Evolutionary conservation across 805 yeast species (phyloP).

Genomic region (Isabelozyma pseudorhagii): DNA sequence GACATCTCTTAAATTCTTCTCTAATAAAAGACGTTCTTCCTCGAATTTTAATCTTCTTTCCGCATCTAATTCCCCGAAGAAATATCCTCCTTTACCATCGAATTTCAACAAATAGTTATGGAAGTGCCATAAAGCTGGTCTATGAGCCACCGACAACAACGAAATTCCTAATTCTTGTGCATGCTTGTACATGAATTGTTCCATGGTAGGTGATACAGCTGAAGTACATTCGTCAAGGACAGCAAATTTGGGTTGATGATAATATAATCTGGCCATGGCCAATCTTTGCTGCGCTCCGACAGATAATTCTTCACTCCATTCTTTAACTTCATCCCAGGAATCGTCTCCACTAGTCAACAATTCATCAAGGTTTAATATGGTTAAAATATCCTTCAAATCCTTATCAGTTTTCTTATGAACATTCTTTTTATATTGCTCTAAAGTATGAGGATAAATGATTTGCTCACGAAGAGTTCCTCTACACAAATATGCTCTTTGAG

Average conservation of each 20-base stretch:
- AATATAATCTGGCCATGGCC: conserved; percentile 90
- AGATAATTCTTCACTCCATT: conserved; percentile 87
- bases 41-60: conserved; percentile 69
- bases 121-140: conserved; percentile 90
- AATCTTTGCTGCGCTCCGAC: conserved; percentile 91
- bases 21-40: conserved; percentile 71
- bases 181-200: conserved; percentile 79
- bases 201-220: conserved; percentile 88
- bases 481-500: conserved; percentile 87
- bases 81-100: conserved; percentile 77
- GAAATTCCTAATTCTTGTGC: conserved; percentile 81
- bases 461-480: conserved; percentile 82
- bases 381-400: conserved; percentile 52
- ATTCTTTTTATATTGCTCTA: conserved; percentile 47
- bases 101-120: conserved; percentile 80
- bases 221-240: conserved; percentile 95
- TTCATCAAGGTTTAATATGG: conserved; percentile 57
- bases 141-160: conserved; percentile 84
- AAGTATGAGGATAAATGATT: conserved; percentile 80
- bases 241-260: conserved; percentile 90
- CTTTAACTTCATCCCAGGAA: conserved; percentile 66
- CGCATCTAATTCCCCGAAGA: conserved; percentile 64
- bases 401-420: conserved; percentile 39
- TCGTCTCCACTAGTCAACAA: conserved; percentile 32
- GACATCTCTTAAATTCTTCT: conserved; percentile 66